phyloP scores from a whole-genome alignment of 164 flowering plant species.

The Santalum album region DNA sequence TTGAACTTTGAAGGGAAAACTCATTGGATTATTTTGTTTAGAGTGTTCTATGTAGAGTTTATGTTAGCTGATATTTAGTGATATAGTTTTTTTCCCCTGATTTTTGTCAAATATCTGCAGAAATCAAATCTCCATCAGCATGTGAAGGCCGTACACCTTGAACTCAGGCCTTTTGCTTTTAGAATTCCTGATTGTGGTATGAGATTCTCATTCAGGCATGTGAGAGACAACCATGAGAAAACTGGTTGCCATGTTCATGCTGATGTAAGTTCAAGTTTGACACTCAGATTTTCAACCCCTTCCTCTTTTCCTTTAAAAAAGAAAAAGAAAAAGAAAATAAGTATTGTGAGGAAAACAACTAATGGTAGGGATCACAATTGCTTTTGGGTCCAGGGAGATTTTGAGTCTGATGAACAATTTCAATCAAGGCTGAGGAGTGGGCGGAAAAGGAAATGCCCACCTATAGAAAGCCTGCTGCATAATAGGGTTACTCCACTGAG shows the following conservation, averaged over 20 bases:
- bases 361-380: neutral
- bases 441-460: constrained; percentile 40
- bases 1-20: too few relatives aligned
- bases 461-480: constrained; percentile 41
- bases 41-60: too few relatives aligned
- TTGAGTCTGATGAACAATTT: constrained; percentile 54
- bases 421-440: constrained; percentile 60
- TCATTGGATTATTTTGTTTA: too few relatives aligned
- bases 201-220: constrained; percentile 69
- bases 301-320: too few relatives aligned
- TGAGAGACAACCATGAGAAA: constrained; percentile 78
- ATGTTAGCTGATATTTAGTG: too few relatives aligned
- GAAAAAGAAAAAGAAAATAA: too few relatives aligned
- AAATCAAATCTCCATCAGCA: constrained; percentile 70
- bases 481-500: constrained; percentile 53
- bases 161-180: constrained; percentile 49
- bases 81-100: too few relatives aligned
- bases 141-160: constrained; percentile 64
- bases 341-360: too few relatives aligned
- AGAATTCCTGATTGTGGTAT: constrained; percentile 50
- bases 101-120: too few relatives aligned
- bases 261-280: constrained; percentile 34
- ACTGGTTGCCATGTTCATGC: constrained; percentile 43
- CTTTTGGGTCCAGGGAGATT: constrained; percentile 46
- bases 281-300: too few relatives aligned